These are phyloP conservation scores for Trichosporon sp. DNA, from an alignment of 1,284 basidiomycete species.

Conservation along the genomic window DNA sequence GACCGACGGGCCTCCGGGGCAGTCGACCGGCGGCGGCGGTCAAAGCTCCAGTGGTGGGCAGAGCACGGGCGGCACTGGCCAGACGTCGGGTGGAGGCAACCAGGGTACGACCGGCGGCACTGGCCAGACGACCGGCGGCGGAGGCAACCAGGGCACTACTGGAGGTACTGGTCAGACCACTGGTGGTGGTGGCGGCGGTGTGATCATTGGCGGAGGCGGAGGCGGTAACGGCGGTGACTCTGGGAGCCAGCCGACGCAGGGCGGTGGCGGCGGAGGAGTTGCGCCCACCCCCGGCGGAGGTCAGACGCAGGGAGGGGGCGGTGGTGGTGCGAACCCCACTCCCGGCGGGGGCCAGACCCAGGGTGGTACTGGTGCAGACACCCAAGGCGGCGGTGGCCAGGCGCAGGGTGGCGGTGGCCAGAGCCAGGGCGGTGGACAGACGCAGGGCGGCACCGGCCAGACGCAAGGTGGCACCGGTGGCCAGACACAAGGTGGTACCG, in stretches of 20 bases:
- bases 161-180: background rate
- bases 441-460: background rate
- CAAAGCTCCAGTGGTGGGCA: background rate
- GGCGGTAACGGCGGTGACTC: background rate
- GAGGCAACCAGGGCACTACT: background rate
- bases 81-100: background rate
- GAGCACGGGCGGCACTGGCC: background rate
- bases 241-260: background rate
- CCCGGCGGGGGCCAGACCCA: background rate
- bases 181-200: background rate
- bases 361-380: background rate
- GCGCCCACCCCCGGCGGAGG: background rate
- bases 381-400: background rate
- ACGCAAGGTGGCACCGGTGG: background rate
- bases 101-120: background rate
- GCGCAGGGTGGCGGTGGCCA: background rate
- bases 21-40: background rate
- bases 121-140: background rate
- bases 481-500: background rate
- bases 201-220: background rate
- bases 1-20: background rate
- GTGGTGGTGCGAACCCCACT: background rate
- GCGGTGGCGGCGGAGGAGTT: background rate
- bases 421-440: background rate
- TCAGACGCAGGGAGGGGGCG: background rate